phyloP scores from a whole-genome alignment of 1,284 basidiomycete genomes.

The Vanrija sp. region DNA sequence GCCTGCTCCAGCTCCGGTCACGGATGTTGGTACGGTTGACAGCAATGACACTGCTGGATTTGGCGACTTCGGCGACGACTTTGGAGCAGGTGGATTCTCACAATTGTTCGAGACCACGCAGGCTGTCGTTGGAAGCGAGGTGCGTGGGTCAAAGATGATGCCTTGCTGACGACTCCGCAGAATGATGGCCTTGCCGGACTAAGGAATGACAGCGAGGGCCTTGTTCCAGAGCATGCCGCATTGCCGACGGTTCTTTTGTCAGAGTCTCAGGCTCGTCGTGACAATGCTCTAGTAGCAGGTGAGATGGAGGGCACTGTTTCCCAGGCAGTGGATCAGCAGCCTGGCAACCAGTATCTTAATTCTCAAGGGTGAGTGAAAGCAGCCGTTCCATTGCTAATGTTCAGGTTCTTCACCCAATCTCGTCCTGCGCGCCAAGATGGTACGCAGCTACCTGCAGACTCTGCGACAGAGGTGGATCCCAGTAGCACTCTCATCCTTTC shows the following conservation, averaged over 20 bases:
- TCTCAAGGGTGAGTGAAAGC: slow-evolving; percentile 31
- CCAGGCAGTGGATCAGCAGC: slow-evolving; percentile 10
- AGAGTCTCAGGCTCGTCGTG: slow-evolving; percentile 37
- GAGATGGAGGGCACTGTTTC: slow-evolving; percentile 27
- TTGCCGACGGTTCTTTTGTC: slow-evolving; percentile 35
- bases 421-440: slow-evolving; percentile 19
- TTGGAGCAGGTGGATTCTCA: slow-evolving; percentile 33
- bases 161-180: not conserved
- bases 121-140: not conserved
- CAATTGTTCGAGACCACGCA: slow-evolving; percentile 43
- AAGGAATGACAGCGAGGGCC: slow-evolving; percentile 15
- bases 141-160: not conserved
- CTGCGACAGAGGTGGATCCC: not conserved
- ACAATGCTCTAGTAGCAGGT: slow-evolving; percentile 38
- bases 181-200: slow-evolving; percentile 33
- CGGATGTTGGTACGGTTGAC: slow-evolving; percentile 1
- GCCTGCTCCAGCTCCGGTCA: not conserved
- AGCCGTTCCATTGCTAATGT: not conserved
- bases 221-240: slow-evolving; percentile 26
- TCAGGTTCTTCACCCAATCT: slow-evolving; percentile 44
- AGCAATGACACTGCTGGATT: not conserved
- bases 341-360: slow-evolving; percentile 36
- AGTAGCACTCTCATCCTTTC: not conserved
- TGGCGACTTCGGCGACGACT: slow-evolving; percentile 27
- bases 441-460: not conserved